These are phyloP conservation scores for Salvia sclarea DNA, from an alignment of 305 asterid species.

Conservation along the genomic window DNA sequence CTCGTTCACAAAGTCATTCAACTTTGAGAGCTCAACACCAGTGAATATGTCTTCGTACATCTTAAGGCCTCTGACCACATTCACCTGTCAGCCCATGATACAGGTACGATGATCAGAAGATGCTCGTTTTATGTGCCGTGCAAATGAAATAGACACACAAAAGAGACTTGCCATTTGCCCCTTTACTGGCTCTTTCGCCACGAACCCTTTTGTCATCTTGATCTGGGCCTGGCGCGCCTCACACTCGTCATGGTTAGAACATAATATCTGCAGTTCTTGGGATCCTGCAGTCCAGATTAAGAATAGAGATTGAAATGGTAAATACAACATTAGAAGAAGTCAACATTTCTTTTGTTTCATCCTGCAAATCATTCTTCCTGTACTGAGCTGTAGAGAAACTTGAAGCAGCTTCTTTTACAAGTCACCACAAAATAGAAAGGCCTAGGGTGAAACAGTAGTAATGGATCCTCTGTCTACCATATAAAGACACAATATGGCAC, in stretches of 20 bases:
- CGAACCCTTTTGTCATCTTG: conserved; percentile 84
- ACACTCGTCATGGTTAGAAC: conserved; percentile 76
- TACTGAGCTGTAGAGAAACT: too few species aligned
- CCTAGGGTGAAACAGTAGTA: too few species aligned
- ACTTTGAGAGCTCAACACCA: conserved; percentile 71
- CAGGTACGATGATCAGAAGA: not conserved
- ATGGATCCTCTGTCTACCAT: too few species aligned
- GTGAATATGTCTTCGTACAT: conserved; percentile 75
- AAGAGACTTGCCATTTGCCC: conserved; percentile 83
- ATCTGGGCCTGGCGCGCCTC: conserved; percentile 70
- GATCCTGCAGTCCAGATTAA: conserved; percentile 52
- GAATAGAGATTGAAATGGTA: not conserved
- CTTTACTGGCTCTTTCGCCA: conserved; percentile 80
- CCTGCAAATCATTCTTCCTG: too few species aligned
- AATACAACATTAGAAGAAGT: conserved; percentile 13
- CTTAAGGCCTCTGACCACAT: conserved; percentile 92
- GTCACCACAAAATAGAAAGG: too few species aligned
- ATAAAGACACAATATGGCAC: too few species aligned
- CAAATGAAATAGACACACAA: not conserved
- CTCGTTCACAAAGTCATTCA: conserved; percentile 67
- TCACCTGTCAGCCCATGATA: conserved; percentile 54
- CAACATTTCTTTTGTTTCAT: too few species aligned
- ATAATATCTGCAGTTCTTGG: conserved; percentile 60
- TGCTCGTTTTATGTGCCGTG: not conserved
- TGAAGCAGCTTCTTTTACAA: too few species aligned